These are phyloP conservation scores for Aplosporella prunicola DNA, from an alignment of 2,329 filamentous ascomycete genomes.

Conservation along the genomic window DNA sequence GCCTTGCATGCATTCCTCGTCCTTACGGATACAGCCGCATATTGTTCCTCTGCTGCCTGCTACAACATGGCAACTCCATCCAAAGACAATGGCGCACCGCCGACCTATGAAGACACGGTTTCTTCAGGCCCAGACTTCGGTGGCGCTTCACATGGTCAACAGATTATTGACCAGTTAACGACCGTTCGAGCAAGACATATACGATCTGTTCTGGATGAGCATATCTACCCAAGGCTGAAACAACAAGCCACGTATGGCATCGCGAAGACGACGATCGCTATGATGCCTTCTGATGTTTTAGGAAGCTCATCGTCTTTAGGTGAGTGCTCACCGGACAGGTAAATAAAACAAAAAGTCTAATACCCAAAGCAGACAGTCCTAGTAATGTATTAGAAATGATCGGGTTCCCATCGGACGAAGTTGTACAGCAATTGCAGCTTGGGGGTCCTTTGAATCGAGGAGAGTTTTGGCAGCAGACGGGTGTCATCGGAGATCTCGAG, in stretches of 20 bases:
- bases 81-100: conserved; percentile 11
- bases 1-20: no score
- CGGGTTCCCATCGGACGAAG: conserved; percentile 31
- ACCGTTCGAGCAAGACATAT: conserved; percentile 33
- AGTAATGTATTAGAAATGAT: conserved; percentile 25
- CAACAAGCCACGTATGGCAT: conserved; percentile 33
- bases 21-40: no score
- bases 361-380: neutral
- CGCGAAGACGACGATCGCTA: conserved; percentile 34
- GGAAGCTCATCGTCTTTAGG: no score
- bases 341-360: no score
- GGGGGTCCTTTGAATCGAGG: conserved; percentile 31
- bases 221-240: conserved; percentile 34
- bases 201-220: conserved; percentile 26
- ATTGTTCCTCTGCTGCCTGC: no score
- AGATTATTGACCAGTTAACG: conserved; percentile 28
- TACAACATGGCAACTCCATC: no score
- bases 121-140: neutral
- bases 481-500: conserved; percentile 33
- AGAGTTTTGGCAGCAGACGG: conserved; percentile 35
- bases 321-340: no score
- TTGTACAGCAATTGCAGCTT: conserved; percentile 31
- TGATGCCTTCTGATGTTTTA: conserved; percentile 33
- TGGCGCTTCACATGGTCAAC: conserved; percentile 17
- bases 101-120: conserved; percentile 21